Conservation (phyloP, 345 rosid species). For the Gynandropsis gynandra region DNA sequence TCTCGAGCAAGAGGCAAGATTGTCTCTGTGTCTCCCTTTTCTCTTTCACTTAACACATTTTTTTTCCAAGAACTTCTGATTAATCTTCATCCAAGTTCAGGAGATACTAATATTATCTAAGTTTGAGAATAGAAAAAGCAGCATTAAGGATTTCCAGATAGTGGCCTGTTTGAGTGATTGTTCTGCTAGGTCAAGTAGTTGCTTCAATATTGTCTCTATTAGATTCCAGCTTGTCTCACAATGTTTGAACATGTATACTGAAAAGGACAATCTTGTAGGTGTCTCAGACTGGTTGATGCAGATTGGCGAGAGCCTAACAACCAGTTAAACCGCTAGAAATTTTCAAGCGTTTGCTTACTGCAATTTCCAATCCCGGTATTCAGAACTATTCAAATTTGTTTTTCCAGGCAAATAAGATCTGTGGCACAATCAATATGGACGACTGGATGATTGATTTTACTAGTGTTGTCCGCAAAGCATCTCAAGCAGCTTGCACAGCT, state of each 20-base stretch:
- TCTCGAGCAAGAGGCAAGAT: slow-evolving; percentile 77
- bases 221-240: slow-evolving; percentile 10
- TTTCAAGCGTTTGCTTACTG: slow-evolving; percentile 1
- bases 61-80: neutral
- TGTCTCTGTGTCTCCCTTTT: slow-evolving; percentile 24
- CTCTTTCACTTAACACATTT: slow-evolving; percentile 3
- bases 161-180: too few species aligned
- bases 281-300: neutral
- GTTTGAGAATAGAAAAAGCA: neutral
- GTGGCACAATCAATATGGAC: slow-evolving; percentile 29
- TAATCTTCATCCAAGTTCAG: slow-evolving; percentile 1
- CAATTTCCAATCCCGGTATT: slow-evolving; percentile 16
- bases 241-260: neutral
- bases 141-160: too few species aligned
- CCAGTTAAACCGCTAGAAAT: neutral
- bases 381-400: slow-evolving; percentile 10
- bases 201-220: neutral
- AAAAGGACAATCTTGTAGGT: neutral
- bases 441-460: slow-evolving; percentile 46
- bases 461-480: slow-evolving; percentile 42
- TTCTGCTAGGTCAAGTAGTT: slow-evolving; percentile 4
- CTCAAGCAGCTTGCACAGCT: slow-evolving; percentile 43
- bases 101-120: neutral
- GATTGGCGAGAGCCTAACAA: neutral
- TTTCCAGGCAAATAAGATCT: slow-evolving; percentile 48